Base-by-base conservation (phyloP, 352 stramenopile genomes). In the Phytophthora cactorum region DNA sequence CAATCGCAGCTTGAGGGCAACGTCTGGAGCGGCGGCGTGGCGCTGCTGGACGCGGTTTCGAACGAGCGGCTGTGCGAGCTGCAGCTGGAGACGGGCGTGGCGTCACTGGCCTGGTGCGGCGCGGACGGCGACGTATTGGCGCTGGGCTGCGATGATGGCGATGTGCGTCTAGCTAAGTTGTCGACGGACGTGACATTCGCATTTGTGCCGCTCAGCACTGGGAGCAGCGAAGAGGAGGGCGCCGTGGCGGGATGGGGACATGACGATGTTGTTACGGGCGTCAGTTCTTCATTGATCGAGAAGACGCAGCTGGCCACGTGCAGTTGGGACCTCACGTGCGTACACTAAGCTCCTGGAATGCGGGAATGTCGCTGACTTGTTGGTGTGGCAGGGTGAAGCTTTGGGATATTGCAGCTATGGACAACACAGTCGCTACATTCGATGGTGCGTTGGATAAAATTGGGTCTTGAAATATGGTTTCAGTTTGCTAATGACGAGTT, bases 281-380 rank as follows among this genome's bases (percentile, higher is more conserved):
- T 91, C 25, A 82, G 72, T 9, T 67, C 49, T 15, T 93, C 84
- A 1, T 52, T 12, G 0, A 38, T 90, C 5, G 72, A 88, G 45
- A 81, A 77, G 36, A 80, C 61, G 14, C 72, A 76, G 36, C 46
- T 92, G 14, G 82, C 82, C 1, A 83, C 74, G 7, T 65, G 69
- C 31, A 93, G 87, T 65, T 93, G 84, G 85, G 87, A 95, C 52
- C 64, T 84, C 46, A 92, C 72, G 84, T 92, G 70, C 54, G 79
- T 75, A 6, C 5, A 15, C 8, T 59, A 7, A 43, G 25, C 11
- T 53, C 5, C 1, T 56, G 22, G 32, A 5, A 12, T 14, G 22
- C 22, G 14, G 12, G 14, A 14, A 4, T 47, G 44, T 14, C 11
- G 44, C 39, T 68, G 28, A 68, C n/a, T 55, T 32, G 3, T 52